Percentiles rank a stretch among this genome's conserved stretches.
phyloP scores from a whole-genome alignment of 345 rosid genomes.

The Anacardium occidentale region DNA sequence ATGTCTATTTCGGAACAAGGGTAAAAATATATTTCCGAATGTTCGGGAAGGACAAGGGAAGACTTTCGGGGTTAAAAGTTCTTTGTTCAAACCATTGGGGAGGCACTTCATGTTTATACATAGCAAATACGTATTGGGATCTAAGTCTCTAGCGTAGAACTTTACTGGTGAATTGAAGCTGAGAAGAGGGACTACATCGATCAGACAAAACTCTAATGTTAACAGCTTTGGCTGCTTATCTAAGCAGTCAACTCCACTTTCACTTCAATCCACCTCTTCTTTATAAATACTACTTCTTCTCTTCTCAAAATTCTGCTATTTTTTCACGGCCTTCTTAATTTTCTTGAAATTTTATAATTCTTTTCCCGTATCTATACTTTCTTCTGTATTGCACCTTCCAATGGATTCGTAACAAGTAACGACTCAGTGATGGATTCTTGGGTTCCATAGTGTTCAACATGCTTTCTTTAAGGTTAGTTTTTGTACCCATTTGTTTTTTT shows the following conservation, averaged over 20 bases:
- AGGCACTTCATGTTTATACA: too few relatives aligned
- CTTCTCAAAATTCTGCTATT: not conserved
- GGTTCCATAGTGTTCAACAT: constrained; percentile 25
- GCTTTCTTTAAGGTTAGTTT: constrained; percentile 31
- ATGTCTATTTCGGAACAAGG: too few relatives aligned
- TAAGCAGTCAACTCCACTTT: too few relatives aligned
- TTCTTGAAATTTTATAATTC: not conserved
- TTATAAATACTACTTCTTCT: too few relatives aligned
- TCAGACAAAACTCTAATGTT: not conserved
- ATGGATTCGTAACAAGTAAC: constrained; percentile 7
- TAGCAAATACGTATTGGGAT: not conserved
- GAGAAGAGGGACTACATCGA: too few relatives aligned
- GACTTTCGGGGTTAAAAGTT: too few relatives aligned
- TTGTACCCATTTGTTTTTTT: not conserved
- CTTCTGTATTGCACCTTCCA: not conserved
- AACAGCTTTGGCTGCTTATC: too few relatives aligned
- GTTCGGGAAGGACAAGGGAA: too few relatives aligned
- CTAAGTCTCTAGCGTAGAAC: not conserved
- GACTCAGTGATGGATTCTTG: constrained; percentile 23
- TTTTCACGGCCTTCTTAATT: not conserved
- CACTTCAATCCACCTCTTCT: too few relatives aligned
- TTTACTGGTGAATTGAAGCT: not conserved
- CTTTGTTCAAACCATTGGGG: too few relatives aligned
- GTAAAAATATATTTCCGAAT: too few relatives aligned
- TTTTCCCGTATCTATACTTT: not conserved